Conservation (phyloP, 768 basidiomycete species). For the Harrya chromipes region DNA sequence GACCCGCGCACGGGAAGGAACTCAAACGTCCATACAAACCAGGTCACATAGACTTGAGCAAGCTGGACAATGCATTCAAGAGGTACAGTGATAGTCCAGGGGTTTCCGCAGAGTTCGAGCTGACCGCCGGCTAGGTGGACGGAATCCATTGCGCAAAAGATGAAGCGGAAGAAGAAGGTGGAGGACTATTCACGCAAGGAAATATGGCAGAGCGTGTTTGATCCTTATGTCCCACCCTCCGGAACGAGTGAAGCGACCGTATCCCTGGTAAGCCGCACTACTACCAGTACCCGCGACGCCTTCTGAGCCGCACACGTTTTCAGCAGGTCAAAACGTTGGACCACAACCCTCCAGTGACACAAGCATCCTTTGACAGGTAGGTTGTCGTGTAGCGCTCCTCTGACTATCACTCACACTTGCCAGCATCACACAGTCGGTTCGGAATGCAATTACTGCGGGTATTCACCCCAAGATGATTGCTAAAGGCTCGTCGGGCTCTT, state of each 20-base stretch:
- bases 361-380: slow-evolving; percentile 68
- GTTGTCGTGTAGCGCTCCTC: slow-evolving; percentile 21
- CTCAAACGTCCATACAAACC: slow-evolving; percentile 40
- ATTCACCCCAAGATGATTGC: slow-evolving; percentile 89
- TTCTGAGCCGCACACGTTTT: slow-evolving; percentile 2
- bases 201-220: slow-evolving; percentile 81
- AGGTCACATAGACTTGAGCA: slow-evolving; percentile 73
- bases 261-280: slow-evolving; percentile 14
- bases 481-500: slow-evolving; percentile 88
- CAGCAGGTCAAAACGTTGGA: slow-evolving; percentile 74
- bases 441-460: slow-evolving; percentile 67
- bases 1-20: slow-evolving; percentile 27
- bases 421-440: slow-evolving; percentile 63
- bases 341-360: slow-evolving; percentile 73
- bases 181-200: slow-evolving; percentile 62
- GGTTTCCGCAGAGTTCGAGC: neutral
- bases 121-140: slow-evolving; percentile 59
- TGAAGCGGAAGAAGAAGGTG: slow-evolving; percentile 74
- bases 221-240: slow-evolving; percentile 48
- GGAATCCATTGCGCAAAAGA: slow-evolving; percentile 80
- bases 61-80: slow-evolving; percentile 82
- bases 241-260: slow-evolving; percentile 28
- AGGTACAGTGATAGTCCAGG: slow-evolving; percentile 39
- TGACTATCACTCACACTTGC: slow-evolving; percentile 9
- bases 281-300: neutral